These are phyloP conservation scores for Eutrema salsugineum DNA, from an alignment of 441 rosid species.

Conservation along the genomic window DNA sequence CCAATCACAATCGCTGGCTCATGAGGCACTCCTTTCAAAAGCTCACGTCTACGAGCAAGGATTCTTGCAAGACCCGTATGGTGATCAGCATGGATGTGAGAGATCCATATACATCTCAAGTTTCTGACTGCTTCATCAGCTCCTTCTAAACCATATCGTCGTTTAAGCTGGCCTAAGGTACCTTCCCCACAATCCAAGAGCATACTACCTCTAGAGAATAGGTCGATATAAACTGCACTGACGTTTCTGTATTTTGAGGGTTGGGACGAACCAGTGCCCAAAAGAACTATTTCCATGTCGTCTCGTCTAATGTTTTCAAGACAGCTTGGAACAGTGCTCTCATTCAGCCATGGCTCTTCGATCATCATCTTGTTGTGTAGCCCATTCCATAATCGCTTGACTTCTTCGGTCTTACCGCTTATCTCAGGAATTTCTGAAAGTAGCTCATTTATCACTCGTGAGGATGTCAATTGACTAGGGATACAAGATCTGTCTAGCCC, in stretches of 20 bases:
- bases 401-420: conserved; percentile 51
- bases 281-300: conserved; percentile 85
- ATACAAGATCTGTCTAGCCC: conserved; percentile 81
- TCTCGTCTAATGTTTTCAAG: conserved; percentile 79
- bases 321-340: conserved; percentile 64
- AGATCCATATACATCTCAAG: conserved; percentile 82
- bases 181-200: conserved; percentile 98
- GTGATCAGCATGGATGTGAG: conserved; percentile 98
- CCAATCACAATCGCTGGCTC: conserved; percentile 83
- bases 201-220: conserved; percentile 75
- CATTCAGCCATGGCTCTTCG: conserved; percentile 85
- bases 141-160: conserved; percentile 82
- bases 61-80: conserved; percentile 91
- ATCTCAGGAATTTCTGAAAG: conserved; percentile 78
- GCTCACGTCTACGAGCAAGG: conserved; percentile 71
- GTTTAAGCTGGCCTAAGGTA: conserved; percentile 88
- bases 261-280: conserved; percentile 96
- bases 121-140: conserved; percentile 74
- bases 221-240: conserved; percentile 72
- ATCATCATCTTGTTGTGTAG: conserved; percentile 37
- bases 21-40: conserved; percentile 57
- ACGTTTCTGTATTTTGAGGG: conserved; percentile 97
- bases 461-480: conserved; percentile 49
- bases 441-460: conserved; percentile 56
- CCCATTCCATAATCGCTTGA: conserved; percentile 55